These are phyloP conservation scores for Dendrobium huoshanense DNA, from an alignment of 106 monocot genomes.

Conservation along the genomic window DNA sequence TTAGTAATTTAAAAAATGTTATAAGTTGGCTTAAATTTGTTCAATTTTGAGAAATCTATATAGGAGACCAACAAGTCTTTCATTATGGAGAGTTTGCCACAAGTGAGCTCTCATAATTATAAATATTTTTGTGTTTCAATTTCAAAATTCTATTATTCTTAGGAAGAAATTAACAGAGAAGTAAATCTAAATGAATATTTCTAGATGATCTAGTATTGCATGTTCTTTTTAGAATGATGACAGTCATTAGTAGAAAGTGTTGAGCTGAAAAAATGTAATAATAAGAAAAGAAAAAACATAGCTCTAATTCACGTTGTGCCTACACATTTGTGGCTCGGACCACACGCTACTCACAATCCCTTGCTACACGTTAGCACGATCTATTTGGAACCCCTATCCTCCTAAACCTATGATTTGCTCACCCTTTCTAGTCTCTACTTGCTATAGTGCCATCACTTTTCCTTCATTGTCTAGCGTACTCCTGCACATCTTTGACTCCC, in stretches of 20 bases:
- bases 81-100: not conserved
- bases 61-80: not conserved
- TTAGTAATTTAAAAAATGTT: slow-evolving; percentile 3
- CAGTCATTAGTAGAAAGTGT: not conserved
- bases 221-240: not conserved
- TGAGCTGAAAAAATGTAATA: not conserved
- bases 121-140: not conserved
- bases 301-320: too few species aligned
- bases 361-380: too few species aligned
- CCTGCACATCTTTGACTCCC: too few species aligned
- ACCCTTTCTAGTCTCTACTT: too few species aligned
- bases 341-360: too few species aligned
- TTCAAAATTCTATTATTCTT: not conserved
- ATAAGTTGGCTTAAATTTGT: not conserved
- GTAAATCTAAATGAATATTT: not conserved
- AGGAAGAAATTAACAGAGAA: not conserved
- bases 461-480: too few species aligned
- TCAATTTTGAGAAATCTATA: not conserved
- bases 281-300: not conserved
- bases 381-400: too few species aligned
- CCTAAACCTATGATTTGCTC: too few species aligned
- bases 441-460: too few species aligned
- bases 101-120: not conserved
- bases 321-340: too few species aligned
- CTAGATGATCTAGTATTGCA: not conserved